Percentiles rank a stretch among this genome's conserved stretches.
Conservation (phyloP, 1,284 basidiomycete genomes). For the Apiotrichum mycotoxinovorans region DNA sequence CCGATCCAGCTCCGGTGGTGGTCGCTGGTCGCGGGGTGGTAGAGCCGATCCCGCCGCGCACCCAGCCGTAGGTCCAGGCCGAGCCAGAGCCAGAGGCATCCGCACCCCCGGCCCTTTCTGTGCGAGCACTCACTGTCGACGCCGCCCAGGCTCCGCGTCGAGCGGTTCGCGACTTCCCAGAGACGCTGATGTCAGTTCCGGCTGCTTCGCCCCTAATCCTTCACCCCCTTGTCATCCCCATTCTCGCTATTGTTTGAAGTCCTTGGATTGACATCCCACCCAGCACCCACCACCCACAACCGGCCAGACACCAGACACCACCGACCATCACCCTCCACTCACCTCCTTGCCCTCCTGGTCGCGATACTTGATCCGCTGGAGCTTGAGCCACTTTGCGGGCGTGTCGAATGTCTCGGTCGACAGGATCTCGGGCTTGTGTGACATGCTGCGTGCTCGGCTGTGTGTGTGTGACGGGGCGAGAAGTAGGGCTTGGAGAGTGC, state of each 20-base stretch:
- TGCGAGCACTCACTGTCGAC: conserved; percentile 65
- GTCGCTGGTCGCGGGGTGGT: no score
- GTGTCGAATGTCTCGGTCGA: conserved; percentile 34
- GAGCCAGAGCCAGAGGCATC: no score
- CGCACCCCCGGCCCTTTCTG: no score
- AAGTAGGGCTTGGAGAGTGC: background rate
- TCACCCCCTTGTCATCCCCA: no score
- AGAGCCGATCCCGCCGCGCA: no score
- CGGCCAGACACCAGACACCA: no score
- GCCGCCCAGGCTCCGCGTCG: conserved; percentile 66
- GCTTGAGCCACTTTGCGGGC: conserved; percentile 45
- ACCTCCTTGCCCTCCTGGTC: conserved; percentile 73
- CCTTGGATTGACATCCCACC: no score
- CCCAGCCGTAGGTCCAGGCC: no score
- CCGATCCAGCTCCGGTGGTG: no score
- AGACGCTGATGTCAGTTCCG: conserved; percentile 55
- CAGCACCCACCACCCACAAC: no score
- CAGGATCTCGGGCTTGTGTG: conserved; percentile 20
- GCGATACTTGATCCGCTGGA: conserved; percentile 59
- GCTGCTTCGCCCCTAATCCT: background rate
- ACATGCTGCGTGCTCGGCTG: background rate
- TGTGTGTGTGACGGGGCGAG: background rate
- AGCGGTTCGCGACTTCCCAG: conserved; percentile 83
- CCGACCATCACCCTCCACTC: no score
- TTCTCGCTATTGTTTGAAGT: no score